A percentile compares a stretch with the other conserved stretches of the same genome.
These are phyloP conservation scores for Xylaria sp. DNA, from an alignment of 2,329 filamentous ascomycete genomes.

Conservation along the genomic window DNA sequence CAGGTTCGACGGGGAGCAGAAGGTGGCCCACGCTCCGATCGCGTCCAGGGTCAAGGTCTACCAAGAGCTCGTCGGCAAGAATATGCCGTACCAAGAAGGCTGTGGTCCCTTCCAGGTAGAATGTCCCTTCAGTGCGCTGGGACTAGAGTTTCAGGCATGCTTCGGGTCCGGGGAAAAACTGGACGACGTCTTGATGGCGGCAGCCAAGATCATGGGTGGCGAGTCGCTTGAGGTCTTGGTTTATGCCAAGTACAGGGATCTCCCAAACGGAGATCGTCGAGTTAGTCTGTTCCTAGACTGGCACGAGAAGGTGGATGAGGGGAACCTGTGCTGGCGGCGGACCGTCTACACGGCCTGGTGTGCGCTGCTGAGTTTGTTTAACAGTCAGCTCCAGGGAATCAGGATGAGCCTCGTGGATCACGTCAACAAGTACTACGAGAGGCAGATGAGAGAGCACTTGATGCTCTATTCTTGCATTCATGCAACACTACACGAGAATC, in stretches of 20 bases:
- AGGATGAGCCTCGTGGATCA: neutral
- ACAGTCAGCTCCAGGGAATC: neutral
- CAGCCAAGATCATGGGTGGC: neutral
- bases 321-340: neutral
- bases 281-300: neutral
- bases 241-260: neutral
- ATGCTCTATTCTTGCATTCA: neutral
- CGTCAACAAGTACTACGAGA: neutral
- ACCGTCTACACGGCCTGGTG: neutral
- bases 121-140: neutral
- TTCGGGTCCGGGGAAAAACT: neutral
- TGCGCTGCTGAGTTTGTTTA: neutral
- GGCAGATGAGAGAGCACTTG: neutral
- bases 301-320: neutral
- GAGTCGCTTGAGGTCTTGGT: neutral
- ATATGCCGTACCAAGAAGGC: neutral
- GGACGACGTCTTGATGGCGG: neutral
- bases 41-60: neutral
- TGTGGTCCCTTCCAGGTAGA: neutral
- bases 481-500: neutral
- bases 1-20: too few relatives aligned
- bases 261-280: neutral
- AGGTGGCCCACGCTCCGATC: neutral
- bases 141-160: neutral
- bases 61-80: neutral